Percentiles rank a stretch among this genome's conserved stretches.
Conservation (phyloP, 139 green algal genomes). For the Auxenochlorella pyrenoidosa region DNA sequence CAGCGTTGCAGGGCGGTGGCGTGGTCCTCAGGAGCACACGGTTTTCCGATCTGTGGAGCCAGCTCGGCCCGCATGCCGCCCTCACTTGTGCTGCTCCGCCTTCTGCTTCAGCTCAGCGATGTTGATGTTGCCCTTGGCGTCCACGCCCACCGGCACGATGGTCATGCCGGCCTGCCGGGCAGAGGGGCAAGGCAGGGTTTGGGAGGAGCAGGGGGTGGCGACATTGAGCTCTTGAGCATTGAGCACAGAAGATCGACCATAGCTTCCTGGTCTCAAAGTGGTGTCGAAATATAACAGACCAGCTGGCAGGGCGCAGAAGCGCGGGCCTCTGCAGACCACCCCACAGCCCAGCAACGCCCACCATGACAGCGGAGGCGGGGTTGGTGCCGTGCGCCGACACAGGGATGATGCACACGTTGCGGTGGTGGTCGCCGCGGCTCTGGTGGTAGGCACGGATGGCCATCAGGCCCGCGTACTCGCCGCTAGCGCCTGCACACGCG, state of each 20-base stretch:
- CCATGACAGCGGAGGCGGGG: slow-evolving; percentile 96
- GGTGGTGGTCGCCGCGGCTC: slow-evolving; percentile 82
- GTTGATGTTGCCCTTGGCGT: slow-evolving; percentile 94
- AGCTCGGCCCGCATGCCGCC: neutral
- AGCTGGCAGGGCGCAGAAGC: neutral
- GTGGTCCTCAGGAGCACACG: too few species aligned
- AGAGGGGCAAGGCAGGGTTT: neutral
- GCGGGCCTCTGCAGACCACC: too few species aligned
- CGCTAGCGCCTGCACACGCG: slow-evolving; percentile 74
- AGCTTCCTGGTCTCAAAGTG: too few species aligned
- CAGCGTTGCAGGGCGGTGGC: neutral
- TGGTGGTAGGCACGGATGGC: slow-evolving; percentile 97
- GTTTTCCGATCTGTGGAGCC: too few species aligned
- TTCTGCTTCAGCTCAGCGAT: slow-evolving; percentile 90
- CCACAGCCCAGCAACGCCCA: neutral
- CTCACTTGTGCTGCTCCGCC: slow-evolving; percentile 81
- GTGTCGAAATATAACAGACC: neutral
- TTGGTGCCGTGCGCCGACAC: slow-evolving; percentile 98
- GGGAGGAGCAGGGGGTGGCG: neutral
- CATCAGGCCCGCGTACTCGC: slow-evolving; percentile 99
- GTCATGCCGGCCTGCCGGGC: slow-evolving; percentile 87
- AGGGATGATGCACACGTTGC: slow-evolving; percentile 99
- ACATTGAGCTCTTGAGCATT: too few species aligned
- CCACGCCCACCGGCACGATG: slow-evolving; percentile 89
- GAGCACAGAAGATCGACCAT: too few species aligned